Conservation (phyloP, 2,329 filamentous ascomycete genomes). For the Pyrenochaeta sp. region DNA sequence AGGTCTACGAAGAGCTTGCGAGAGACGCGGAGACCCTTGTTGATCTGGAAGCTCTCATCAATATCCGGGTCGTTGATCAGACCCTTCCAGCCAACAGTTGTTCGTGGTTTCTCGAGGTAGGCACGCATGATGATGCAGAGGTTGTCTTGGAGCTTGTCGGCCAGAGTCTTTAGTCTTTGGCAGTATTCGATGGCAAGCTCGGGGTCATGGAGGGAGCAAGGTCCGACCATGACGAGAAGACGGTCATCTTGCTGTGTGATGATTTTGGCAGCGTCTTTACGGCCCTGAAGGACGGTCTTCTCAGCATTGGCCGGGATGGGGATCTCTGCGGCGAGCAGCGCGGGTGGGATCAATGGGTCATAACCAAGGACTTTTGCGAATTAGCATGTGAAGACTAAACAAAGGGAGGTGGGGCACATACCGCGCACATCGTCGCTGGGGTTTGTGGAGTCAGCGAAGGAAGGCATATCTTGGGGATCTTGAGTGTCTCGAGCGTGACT, state of each 20-base stretch:
- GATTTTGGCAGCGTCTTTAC: slow-evolving; percentile 73
- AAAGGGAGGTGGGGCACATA: slow-evolving; percentile 32
- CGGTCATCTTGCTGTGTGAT: slow-evolving; percentile 83
- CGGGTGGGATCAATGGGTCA: slow-evolving; percentile 89
- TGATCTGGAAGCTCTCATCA: slow-evolving; percentile 96
- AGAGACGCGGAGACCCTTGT: slow-evolving; percentile 94
- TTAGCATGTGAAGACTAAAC: slow-evolving; percentile 15
- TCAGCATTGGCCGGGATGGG: slow-evolving; percentile 68
- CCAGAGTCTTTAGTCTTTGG: slow-evolving; percentile 75
- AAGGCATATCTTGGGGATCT: slow-evolving; percentile 35
- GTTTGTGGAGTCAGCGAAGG: slow-evolving; percentile 35
- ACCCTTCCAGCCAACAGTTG: slow-evolving; percentile 98
- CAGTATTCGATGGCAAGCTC: slow-evolving; percentile 88
- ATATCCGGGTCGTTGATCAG: slow-evolving; percentile 99
- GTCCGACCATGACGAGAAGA: slow-evolving; percentile 91
- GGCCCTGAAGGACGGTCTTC: slow-evolving; percentile 74
- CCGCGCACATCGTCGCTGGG: slow-evolving; percentile 62
- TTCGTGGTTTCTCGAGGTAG: slow-evolving; percentile 98
- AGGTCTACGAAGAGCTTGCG: slow-evolving; percentile 92
- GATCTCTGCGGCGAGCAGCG: slow-evolving; percentile 85
- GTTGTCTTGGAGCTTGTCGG: slow-evolving; percentile 81
- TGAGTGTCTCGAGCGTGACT: too few species aligned
- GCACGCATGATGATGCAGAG: slow-evolving; percentile 96
- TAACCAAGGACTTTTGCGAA: slow-evolving; percentile 78
- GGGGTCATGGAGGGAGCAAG: slow-evolving; percentile 97